Conservation (phyloP, 306 rosid species). For the Senna siamea region DNA sequence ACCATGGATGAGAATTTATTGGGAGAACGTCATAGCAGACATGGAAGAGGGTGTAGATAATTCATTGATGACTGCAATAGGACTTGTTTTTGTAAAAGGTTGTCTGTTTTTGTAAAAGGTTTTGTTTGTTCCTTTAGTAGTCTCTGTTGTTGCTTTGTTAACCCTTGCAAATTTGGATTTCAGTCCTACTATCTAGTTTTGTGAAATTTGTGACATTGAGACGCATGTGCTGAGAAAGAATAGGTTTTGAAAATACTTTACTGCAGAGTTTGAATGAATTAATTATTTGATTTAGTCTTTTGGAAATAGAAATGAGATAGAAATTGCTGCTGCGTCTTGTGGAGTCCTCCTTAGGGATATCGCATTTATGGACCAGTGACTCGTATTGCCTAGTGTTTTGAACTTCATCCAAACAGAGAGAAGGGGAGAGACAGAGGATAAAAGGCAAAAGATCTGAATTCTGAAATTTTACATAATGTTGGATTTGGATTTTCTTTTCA, state of each 20-base stretch:
- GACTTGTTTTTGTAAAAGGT: conserved; percentile 2
- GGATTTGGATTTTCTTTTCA: background rate
- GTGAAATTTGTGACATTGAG: background rate
- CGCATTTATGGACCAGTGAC: background rate
- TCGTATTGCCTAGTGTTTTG: background rate
- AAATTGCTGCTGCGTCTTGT: background rate
- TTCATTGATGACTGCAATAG: background rate
- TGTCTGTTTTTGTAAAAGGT: conserved; percentile 1
- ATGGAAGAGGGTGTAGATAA: background rate
- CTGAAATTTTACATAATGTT: background rate
- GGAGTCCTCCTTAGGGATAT: background rate
- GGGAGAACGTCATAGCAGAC: conserved; percentile 11
- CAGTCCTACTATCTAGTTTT: background rate
- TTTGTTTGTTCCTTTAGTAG: background rate
- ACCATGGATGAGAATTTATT: background rate
- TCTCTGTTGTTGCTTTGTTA: conserved; percentile 1
- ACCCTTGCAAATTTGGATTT: background rate
- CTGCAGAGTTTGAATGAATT: background rate
- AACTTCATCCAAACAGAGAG: background rate
- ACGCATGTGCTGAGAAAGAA: background rate
- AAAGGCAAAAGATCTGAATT: background rate
- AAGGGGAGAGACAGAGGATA: background rate
- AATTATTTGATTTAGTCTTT: background rate
- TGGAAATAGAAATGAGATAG: background rate
- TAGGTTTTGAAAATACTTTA: background rate